These are phyloP conservation scores for Eimeria zaria DNA, from an alignment of 169 alveolate genomes.

Conservation along the genomic window DNA sequence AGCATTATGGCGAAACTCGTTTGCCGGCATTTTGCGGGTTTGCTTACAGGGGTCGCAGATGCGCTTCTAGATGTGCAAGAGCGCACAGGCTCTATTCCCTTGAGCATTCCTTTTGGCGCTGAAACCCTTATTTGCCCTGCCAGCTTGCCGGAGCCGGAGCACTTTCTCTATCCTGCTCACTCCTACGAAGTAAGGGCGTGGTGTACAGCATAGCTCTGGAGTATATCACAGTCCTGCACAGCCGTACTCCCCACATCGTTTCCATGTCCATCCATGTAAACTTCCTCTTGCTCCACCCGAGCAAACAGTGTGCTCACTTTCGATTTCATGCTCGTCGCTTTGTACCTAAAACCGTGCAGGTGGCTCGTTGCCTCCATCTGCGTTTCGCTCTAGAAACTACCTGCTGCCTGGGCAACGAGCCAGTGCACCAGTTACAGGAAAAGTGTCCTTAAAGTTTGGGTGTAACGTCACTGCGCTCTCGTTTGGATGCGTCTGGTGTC, in stretches of 20 bases:
- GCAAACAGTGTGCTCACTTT: not conserved
- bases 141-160: conserved; percentile 91
- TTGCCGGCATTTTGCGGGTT: not conserved
- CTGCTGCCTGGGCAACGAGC: not conserved
- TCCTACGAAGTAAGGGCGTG: conserved; percentile 18
- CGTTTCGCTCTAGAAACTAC: not conserved
- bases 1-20: not conserved
- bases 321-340: not conserved
- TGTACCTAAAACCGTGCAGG: not conserved
- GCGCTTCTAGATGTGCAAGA: conserved; percentile 91
- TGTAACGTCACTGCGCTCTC: not conserved
- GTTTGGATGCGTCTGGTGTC: not conserved
- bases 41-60: conserved; percentile 90
- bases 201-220: not conserved
- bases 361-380: not conserved
- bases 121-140: conserved; percentile 91
- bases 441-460: not conserved
- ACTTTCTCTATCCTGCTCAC: conserved; percentile 86
- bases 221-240: not conserved
- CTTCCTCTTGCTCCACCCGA: not conserved
- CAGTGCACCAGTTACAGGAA: not conserved
- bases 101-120: conserved; percentile 92
- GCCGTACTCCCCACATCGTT: not conserved
- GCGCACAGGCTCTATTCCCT: conserved; percentile 87
- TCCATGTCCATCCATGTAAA: not conserved